These are phyloP conservation scores for Eurotiales sp. DNA, from an alignment of 2,329 filamentous ascomycete species.

Conservation along the genomic window DNA sequence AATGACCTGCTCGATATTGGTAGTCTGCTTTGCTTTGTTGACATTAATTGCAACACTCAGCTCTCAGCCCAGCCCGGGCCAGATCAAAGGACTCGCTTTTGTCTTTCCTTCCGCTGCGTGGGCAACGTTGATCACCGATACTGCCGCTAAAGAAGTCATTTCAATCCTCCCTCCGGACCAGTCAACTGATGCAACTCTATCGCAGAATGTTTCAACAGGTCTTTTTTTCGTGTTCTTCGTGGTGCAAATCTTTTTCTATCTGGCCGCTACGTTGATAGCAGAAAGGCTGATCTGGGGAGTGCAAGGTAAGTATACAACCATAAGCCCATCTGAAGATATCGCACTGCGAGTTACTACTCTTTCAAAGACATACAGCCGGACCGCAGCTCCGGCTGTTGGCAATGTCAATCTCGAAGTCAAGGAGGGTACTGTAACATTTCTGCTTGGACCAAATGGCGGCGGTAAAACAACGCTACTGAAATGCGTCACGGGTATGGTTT, in stretches of 20 bases:
- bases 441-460: slow-evolving; percentile 84
- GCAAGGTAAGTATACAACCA: slow-evolving; percentile 53
- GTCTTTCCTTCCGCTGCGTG: slow-evolving; percentile 87
- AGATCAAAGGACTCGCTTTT: slow-evolving; percentile 65
- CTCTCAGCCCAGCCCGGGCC: slow-evolving; percentile 50
- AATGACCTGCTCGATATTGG: slow-evolving; percentile 69
- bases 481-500: slow-evolving; percentile 74
- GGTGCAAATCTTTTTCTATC: slow-evolving; percentile 79
- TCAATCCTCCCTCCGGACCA: slow-evolving; percentile 25
- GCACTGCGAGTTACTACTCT: slow-evolving; percentile 71
- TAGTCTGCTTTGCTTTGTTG: slow-evolving; percentile 73
- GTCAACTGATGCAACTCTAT: not conserved
- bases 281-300: slow-evolving; percentile 69
- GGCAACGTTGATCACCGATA: slow-evolving; percentile 71
- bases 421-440: slow-evolving; percentile 77
- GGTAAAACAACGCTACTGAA: slow-evolving; percentile 90
- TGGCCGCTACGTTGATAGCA: slow-evolving; percentile 72
- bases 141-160: slow-evolving; percentile 71
- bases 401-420: slow-evolving; percentile 66
- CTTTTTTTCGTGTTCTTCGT: slow-evolving; percentile 49
- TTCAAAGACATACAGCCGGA: slow-evolving; percentile 71
- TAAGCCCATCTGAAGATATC: slow-evolving; percentile 30
- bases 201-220: not conserved
- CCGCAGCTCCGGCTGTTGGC: slow-evolving; percentile 64
- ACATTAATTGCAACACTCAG: slow-evolving; percentile 67